These are phyloP conservation scores for Saccharomycopsis sp. DNA, from an alignment of 805 yeast species.

Conservation along the genomic window DNA sequence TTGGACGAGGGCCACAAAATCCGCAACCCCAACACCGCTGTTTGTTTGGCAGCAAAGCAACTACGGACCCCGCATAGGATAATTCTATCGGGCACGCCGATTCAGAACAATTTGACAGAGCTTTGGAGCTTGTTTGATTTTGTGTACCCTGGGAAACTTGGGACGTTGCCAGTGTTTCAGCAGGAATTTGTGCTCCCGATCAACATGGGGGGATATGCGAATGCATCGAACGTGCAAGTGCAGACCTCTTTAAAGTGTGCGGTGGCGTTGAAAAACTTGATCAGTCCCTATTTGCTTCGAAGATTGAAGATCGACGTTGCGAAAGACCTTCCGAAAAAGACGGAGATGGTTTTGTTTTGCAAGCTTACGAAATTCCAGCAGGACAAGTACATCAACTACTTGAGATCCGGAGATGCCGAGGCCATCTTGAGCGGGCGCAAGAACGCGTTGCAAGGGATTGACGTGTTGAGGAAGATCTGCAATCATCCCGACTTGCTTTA, in stretches of 20 bases:
- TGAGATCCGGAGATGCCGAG: conserved; percentile 65
- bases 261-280: conserved; percentile 74
- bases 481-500: conserved; percentile 87
- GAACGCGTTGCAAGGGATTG: conserved; percentile 83
- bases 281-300: conserved; percentile 81
- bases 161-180: conserved; percentile 91
- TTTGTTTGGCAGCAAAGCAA: conserved; percentile 78
- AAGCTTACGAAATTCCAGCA: conserved; percentile 71
- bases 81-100: conserved; percentile 92
- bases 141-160: conserved; percentile 88
- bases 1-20: conserved; percentile 97
- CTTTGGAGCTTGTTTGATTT: conserved; percentile 94
- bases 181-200: conserved; percentile 88
- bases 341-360: conserved; percentile 90
- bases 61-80: conserved; percentile 76
- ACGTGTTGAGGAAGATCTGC: conserved; percentile 82
- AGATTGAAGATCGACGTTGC: conserved; percentile 93
- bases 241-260: conserved; percentile 97
- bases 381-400: conserved; percentile 60
- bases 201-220: conserved; percentile 96
- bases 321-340: conserved; percentile 83
- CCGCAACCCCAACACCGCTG: conserved; percentile 85
- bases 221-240: conserved; percentile 91
- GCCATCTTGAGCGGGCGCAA: conserved; percentile 68
- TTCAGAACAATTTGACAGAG: conserved; percentile 86